Base-by-base conservation (phyloP, 768 basidiomycete species). In the Lentinus brumalis region DNA sequence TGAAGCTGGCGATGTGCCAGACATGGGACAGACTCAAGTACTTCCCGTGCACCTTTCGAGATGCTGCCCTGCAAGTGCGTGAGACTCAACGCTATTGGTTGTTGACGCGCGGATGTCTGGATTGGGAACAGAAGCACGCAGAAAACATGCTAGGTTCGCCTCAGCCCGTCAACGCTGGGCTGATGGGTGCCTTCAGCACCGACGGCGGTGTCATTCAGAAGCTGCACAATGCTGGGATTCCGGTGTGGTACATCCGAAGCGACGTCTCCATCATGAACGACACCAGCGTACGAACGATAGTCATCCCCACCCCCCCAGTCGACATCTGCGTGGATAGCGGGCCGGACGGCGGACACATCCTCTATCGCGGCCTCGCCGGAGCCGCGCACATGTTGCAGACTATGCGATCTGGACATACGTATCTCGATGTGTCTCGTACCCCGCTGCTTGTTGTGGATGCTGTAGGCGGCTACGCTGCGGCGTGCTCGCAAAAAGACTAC, bases 131-230 rank as follows among this genome's bases (percentile, higher is more conserved):
- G 9, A 15, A 42, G 29, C 53, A 7, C 35, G 35, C 21, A 26
- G 21, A 26, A 26, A 26, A 26, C 21, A 35, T 41, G 6, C 40
- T 8, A 18, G 16, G 5, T 5, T 38, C 30, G 1, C 11, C 2
- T 18, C 16, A 38, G 2, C 44, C 14, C 16, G 31, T 31, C 4
- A 29, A 18, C 31, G 5, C 31, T 5, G 18, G 3, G 10, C 32
- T 47, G 31, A 56, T 56, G 54, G 54, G 54, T 15, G 54, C 41
- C 1, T 56, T 56, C 45, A 46, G 44, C 16, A 38, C 44, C 18
- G 31, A 56, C 35, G 44, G 44, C 16, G 32, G 29, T 0, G 44
- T 47, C 4, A 44, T 56, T 6, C 54, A 56, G n/a, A 3, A 16
- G 2, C 32, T 56, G 14, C 35, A 6, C 18, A 10, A 46, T 8